Conservation (phyloP, 2,329 filamentous ascomycete genomes). For the Venturia aucupariae region DNA sequence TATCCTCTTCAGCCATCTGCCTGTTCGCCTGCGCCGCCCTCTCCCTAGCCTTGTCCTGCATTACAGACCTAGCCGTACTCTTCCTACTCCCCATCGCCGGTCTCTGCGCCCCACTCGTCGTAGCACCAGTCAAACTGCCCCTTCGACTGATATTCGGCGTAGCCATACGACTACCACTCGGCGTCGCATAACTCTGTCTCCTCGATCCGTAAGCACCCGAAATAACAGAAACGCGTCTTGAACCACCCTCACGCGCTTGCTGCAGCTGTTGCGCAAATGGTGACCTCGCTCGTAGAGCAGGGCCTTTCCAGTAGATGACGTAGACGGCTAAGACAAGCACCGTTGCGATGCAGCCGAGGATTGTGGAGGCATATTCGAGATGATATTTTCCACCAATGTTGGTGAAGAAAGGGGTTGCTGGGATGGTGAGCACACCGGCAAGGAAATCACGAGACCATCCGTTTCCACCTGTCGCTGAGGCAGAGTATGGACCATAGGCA, state of each 20-base stretch:
- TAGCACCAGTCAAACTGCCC: neutral
- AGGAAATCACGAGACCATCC: constrained; percentile 66
- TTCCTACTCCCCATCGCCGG: neutral
- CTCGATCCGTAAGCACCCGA: constrained; percentile 6
- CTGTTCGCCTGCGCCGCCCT: constrained; percentile 5
- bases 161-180: neutral
- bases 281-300: constrained; percentile 41
- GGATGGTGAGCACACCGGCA: constrained; percentile 61
- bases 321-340: constrained; percentile 41
- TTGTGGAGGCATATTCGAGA: constrained; percentile 44
- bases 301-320: constrained; percentile 48
- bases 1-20: constrained; percentile 7
- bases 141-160: neutral
- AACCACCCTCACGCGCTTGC: neutral
- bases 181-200: constrained; percentile 12
- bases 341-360: constrained; percentile 44
- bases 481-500: constrained; percentile 62
- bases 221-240: constrained; percentile 6
- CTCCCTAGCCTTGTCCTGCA: constrained; percentile 6
- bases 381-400: constrained; percentile 29
- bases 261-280: constrained; percentile 43
- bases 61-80: neutral
- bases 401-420: constrained; percentile 13
- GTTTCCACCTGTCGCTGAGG: constrained; percentile 67
- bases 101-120: neutral